Percentiles rank a stretch among this genome's conserved stretches.
phyloP scores from a whole-genome alignment of 2,329 filamentous ascomycete genomes.

The Diaporthe ampelina region DNA sequence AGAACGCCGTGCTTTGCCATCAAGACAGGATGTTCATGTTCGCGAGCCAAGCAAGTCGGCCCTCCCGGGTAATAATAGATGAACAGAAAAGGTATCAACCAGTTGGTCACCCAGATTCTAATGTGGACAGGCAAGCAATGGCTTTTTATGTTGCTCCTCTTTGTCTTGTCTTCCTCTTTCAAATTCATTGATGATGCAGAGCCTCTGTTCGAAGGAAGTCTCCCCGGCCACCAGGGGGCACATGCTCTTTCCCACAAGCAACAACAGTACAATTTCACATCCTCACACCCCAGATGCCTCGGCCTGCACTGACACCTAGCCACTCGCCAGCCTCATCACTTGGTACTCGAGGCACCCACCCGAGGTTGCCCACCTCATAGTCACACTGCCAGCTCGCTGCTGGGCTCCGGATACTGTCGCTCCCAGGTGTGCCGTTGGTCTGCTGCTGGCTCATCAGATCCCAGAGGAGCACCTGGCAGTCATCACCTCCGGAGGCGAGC shows the following conservation, averaged over 20 bases:
- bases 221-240: neutral
- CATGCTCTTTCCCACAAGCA: neutral
- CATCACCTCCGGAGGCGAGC: constrained; percentile 91
- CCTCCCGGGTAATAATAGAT: constrained; percentile 19
- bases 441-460: constrained; percentile 79
- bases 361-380: constrained; percentile 87
- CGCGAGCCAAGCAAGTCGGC: neutral
- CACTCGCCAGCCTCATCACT: constrained; percentile 82
- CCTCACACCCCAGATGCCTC: constrained; percentile 84
- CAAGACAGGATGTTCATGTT: constrained; percentile 22
- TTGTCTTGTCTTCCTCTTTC: constrained; percentile 21
- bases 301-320: constrained; percentile 85
- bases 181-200: constrained; percentile 6
- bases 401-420: constrained; percentile 74
- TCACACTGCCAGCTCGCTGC: constrained; percentile 87
- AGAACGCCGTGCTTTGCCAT: constrained; percentile 39
- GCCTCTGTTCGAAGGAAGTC: neutral
- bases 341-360: constrained; percentile 82
- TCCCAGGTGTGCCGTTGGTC: constrained; percentile 63
- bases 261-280: constrained; percentile 32
- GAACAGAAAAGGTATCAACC: constrained; percentile 21
- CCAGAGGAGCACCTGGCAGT: constrained; percentile 93
- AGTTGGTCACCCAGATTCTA: constrained; percentile 36
- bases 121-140: constrained; percentile 18
- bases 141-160: constrained; percentile 32